phyloP scores from a whole-genome alignment of 352 stramenopile species.

The Plasmopara halstedii region DNA sequence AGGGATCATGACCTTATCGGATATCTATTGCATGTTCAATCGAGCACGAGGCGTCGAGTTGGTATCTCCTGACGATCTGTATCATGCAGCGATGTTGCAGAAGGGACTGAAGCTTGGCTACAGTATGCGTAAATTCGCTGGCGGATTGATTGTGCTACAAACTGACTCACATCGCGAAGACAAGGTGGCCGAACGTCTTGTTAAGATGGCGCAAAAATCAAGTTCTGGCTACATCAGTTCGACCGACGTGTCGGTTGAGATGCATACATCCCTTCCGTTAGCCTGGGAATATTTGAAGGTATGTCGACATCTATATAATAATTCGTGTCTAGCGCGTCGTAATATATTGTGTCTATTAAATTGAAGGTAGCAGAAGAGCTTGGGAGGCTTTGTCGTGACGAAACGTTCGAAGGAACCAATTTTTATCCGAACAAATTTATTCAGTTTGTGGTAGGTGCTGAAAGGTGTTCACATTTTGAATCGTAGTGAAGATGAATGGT shows the following conservation, averaged over 20 bases:
- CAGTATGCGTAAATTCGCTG: conserved; percentile 89
- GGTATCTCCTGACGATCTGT: conserved; percentile 96
- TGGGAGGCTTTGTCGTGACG: conserved; percentile 92
- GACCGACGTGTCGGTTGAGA: conserved; percentile 84
- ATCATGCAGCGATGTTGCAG: conserved; percentile 84
- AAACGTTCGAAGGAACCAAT: conserved; percentile 91
- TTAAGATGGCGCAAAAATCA: conserved; percentile 69
- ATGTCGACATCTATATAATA: conserved; percentile 1
- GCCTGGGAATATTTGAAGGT: conserved; percentile 94
- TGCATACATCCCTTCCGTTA: conserved; percentile 92
- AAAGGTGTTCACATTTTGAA: conserved; percentile 10
- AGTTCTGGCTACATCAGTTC: conserved; percentile 80
- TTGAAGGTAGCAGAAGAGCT: conserved; percentile 87
- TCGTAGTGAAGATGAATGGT: neutral
- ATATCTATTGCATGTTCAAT: conserved; percentile 99
- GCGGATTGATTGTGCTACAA: conserved; percentile 91
- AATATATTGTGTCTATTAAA: conserved; percentile 1
- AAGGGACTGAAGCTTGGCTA: conserved; percentile 86
- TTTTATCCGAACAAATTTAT: conserved; percentile 94
- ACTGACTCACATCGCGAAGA: conserved; percentile 83
- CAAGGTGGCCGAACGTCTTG: conserved; percentile 57
- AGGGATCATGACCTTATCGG: conserved; percentile 97
- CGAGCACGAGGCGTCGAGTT: conserved; percentile 94
- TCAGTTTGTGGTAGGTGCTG: conserved; percentile 27
- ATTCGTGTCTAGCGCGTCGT: neutral